phyloP scores from a whole-genome alignment of 306 rosid species.

The Cucumis cinereus region DNA sequence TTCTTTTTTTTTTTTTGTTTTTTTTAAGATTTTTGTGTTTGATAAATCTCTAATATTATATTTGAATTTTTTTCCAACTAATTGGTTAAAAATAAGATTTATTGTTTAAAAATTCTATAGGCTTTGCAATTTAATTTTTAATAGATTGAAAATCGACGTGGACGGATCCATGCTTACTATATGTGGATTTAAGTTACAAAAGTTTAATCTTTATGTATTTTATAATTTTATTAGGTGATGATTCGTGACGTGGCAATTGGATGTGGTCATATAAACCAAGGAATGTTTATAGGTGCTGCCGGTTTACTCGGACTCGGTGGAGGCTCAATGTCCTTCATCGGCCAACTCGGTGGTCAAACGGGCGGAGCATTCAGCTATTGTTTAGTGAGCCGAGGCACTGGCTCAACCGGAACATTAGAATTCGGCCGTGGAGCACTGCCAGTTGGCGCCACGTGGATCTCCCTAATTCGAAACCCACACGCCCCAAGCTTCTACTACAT shows the following conservation, averaged over 20 bases:
- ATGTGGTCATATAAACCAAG: constrained; percentile 73
- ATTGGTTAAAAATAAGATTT: too few relatives aligned
- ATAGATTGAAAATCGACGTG: too few relatives aligned
- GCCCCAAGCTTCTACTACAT: constrained; percentile 75
- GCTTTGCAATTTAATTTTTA: too few relatives aligned
- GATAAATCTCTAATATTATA: too few relatives aligned
- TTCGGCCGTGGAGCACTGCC: constrained; percentile 79
- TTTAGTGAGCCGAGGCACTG: constrained; percentile 43
- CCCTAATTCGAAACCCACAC: constrained; percentile 44
- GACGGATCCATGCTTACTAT: rapidly evolving
- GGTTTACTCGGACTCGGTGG: constrained; percentile 82
- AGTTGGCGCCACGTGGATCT: constrained; percentile 71
- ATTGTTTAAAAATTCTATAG: too few relatives aligned
- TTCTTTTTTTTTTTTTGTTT: too few relatives aligned
- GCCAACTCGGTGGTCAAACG: constrained; percentile 72
- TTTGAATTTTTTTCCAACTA: too few relatives aligned
- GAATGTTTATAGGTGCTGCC: constrained; percentile 86
- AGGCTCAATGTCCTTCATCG: constrained; percentile 75
- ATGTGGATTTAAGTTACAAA: too few relatives aligned
- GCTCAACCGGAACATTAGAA: constrained; percentile 38
- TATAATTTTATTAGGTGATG: constrained; percentile 2
- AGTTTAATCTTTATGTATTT: neutral
- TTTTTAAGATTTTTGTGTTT: too few relatives aligned
- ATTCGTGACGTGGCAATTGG: constrained; percentile 66
- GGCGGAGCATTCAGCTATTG: constrained; percentile 69